Evolutionary conservation across 148 eudicot species (phyloP).

Genomic region (Nepenthes mirabilis): DNA sequence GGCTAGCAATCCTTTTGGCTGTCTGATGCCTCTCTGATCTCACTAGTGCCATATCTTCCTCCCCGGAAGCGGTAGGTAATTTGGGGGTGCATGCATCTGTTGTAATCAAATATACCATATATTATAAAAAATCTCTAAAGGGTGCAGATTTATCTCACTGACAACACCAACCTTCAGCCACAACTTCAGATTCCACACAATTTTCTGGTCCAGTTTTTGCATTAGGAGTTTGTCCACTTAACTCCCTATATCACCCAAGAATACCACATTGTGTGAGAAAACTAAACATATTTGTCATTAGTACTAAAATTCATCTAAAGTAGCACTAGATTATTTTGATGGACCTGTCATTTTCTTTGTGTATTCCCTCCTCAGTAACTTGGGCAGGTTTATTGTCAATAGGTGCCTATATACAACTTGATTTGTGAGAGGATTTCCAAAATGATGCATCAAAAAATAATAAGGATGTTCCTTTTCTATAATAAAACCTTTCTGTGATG

Average conservation of each 20-base stretch:
- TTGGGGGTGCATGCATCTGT: conserved; percentile 60
- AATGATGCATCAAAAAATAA: too few relatives aligned
- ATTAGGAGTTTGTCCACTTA: too few relatives aligned
- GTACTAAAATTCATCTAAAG: not conserved
- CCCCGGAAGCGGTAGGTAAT: conserved; percentile 17
- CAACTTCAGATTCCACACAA: not conserved
- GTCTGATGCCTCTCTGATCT: conserved; percentile 37
- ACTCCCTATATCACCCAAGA: too few relatives aligned
- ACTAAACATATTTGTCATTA: not conserved
- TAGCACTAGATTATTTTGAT: not conserved
- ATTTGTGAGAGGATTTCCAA: not conserved
- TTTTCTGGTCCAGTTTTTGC: too few relatives aligned
- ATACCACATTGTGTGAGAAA: not conserved
- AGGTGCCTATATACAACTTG: conserved; percentile 16
- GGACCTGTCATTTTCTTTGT: conserved; percentile 31
- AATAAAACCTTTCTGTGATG: conserved; percentile 3
- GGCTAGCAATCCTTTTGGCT: conserved; percentile 52
- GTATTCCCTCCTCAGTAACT: conserved; percentile 8
- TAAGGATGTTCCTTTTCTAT: too few relatives aligned
- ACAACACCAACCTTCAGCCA: not conserved
- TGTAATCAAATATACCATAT: not conserved
- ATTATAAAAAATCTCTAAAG: not conserved
- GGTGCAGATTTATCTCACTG: not conserved
- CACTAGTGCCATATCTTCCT: conserved; percentile 18
- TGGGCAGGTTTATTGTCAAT: conserved; percentile 13